Evolutionary conservation across 1,139 yeast species (phyloP), one percentile per base, ranked within the genome.

Genomic region (Debaryomycetaceae sp.): DNA sequence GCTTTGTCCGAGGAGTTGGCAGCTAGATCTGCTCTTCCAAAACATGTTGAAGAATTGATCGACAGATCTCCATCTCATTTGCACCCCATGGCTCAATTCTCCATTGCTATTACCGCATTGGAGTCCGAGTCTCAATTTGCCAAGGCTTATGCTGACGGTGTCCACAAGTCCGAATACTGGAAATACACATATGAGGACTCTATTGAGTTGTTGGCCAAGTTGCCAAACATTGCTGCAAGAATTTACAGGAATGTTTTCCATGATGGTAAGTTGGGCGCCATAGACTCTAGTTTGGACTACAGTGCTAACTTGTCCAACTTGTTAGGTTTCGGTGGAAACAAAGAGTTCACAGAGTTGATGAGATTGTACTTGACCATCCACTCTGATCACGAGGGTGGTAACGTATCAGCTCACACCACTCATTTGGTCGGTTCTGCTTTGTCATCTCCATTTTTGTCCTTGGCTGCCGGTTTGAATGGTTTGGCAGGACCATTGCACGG

Each of bases 311-410:
- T 89, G 68, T 88, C 97, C 56, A 71, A 76, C 62, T 72, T 87
- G 71, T 78, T 90, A 63, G 97, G 98, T 62, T 86, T 75, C 72
- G 91, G 89, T 64, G 76, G 77, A 56, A 83, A 87, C 76, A 63
- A 70, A 57, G 95, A 88, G 70, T 91, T 91, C 66, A 81, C 87
- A 50, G 96, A 90, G 72, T 81, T 91, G 63, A 84, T 90, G 83
- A 84, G 97, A 77, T 80, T 91, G 63, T 91, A 91, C 80, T 80
- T 89, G 65, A 88, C 97, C 55, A 49, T 91, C 63, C 98, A 91
- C 78, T 90, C 96, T 45, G 97, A 91, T 72, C 98, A 91, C 75
- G 98, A 91, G 77, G 97, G 97, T 76, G 98, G 98, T 72, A 91
- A 91, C 66, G 98, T 91, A 51, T 88, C 97, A 51, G 97, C 97